phyloP scores from a whole-genome alignment of 768 basidiomycete genomes.

The Leccinum imitatum region DNA sequence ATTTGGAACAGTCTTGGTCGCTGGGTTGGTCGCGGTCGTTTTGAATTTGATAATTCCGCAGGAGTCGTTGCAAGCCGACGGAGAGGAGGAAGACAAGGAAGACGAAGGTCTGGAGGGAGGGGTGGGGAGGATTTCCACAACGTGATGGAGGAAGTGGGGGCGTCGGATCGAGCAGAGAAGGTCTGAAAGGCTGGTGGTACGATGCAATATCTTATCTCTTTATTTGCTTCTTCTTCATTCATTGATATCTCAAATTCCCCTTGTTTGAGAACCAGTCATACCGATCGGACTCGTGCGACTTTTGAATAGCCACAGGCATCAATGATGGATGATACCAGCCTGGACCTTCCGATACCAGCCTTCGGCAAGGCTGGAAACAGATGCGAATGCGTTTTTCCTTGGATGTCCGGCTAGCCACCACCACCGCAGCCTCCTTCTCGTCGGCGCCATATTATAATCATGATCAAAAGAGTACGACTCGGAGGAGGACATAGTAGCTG shows the following conservation, averaged over 20 bases:
- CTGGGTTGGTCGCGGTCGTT: conserved; percentile 57
- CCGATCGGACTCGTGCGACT: not conserved
- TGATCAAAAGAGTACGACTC: too few species aligned
- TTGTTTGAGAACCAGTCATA: not conserved
- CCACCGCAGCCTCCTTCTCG: too few species aligned
- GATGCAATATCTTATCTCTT: not conserved
- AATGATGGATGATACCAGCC: not conserved
- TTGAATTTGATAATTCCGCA: conserved; percentile 58
- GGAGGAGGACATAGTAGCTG: too few species aligned
- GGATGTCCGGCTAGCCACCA: too few species aligned
- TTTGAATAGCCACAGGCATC: too few species aligned
- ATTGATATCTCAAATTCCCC: not conserved
- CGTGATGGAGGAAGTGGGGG: conserved; percentile 27
- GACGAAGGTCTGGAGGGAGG: not conserved
- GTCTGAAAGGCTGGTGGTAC: not conserved
- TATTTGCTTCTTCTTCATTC: not conserved
- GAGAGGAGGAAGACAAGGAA: conserved; percentile 9
- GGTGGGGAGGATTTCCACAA: conserved; percentile 17
- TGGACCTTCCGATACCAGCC: too few species aligned
- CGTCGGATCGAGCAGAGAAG: not conserved
- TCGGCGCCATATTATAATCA: too few species aligned
- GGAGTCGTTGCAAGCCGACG: conserved; percentile 25
- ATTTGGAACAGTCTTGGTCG: conserved; percentile 48
- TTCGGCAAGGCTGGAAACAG: too few species aligned
- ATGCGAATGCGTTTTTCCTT: too few species aligned